Evolutionary conservation across 371 early-diverging fungal species (phyloP).

Genomic region (Haplosporangium sp.): DNA sequence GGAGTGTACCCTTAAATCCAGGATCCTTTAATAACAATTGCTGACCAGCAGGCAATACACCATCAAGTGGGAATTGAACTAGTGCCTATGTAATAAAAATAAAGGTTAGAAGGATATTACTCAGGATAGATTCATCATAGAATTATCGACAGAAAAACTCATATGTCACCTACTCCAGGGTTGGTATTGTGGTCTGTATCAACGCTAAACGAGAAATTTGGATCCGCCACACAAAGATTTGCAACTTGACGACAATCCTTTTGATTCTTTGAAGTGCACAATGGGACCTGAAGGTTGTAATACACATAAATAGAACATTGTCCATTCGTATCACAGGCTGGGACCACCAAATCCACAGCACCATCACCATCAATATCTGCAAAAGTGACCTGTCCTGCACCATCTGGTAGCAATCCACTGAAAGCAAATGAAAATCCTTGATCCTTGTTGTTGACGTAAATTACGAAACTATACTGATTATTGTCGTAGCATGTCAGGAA

Average conservation of each 20-base stretch:
- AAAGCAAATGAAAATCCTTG: conserved; percentile 71
- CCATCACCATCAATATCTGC: conserved; percentile 95
- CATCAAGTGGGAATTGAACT: conserved; percentile 61
- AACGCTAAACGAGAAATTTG: conserved; percentile 69
- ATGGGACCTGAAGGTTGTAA: conserved; percentile 87
- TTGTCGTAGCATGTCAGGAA: conserved; percentile 81
- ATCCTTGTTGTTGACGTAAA: conserved; percentile 80
- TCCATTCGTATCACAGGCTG: conserved; percentile 64
- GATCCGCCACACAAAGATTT: conserved; percentile 82
- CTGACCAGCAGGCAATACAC: conserved; percentile 62
- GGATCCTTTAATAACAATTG: conserved; percentile 59
- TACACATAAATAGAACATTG: conserved; percentile 79
- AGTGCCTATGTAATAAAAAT: conserved; percentile 53
- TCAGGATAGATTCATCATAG: not conserved
- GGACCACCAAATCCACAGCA: conserved; percentile 85
- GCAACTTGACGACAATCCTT: conserved; percentile 71
- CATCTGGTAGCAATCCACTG: conserved; percentile 71
- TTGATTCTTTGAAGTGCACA: conserved; percentile 70
- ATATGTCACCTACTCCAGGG: conserved; percentile 57
- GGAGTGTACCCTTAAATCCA: conserved; percentile 67
- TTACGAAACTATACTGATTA: conserved; percentile 68
- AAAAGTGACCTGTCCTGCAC: conserved; percentile 86
- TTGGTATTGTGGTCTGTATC: conserved; percentile 61
- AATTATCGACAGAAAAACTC: too few relatives aligned
- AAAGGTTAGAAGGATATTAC: not conserved